Evolutionary conservation across 768 basidiomycete genomes (phyloP).

Genomic region (Suillus brevipes): DNA sequence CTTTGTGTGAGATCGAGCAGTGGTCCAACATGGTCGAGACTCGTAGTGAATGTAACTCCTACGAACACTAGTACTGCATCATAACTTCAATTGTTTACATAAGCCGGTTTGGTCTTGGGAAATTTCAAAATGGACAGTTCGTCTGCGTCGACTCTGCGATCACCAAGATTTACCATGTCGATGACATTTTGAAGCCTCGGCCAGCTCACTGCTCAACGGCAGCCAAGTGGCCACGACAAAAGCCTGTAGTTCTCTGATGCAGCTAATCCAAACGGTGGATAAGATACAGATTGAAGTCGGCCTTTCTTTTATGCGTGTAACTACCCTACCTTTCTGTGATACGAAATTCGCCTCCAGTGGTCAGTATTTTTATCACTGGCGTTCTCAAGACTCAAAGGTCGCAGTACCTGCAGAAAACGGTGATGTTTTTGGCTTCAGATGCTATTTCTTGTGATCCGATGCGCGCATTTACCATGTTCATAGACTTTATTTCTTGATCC

Average conservation of each 20-base stretch:
- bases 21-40: conserved; percentile 80
- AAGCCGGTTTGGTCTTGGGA: not conserved
- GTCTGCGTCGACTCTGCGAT: no score
- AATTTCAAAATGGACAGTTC: not conserved
- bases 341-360: not conserved
- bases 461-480: not conserved
- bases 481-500: not conserved
- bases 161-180: not conserved
- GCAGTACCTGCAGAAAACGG: not conserved
- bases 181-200: not conserved
- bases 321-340: not conserved
- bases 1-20: conserved; percentile 94
- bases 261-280: not conserved
- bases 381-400: not conserved
- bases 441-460: not conserved
- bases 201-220: not conserved
- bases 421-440: not conserved
- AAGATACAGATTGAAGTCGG: not conserved
- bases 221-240: not conserved
- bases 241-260: not conserved
- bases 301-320: not conserved
- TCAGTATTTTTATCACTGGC: not conserved
- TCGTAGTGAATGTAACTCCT: not conserved
- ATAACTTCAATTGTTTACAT: not conserved
- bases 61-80: not conserved